A percentile compares a stretch with the other conserved stretches of the same genome.
Evolutionary conservation across 805 yeast species (phyloP).

Genomic region (Yarrowia sp.): DNA sequence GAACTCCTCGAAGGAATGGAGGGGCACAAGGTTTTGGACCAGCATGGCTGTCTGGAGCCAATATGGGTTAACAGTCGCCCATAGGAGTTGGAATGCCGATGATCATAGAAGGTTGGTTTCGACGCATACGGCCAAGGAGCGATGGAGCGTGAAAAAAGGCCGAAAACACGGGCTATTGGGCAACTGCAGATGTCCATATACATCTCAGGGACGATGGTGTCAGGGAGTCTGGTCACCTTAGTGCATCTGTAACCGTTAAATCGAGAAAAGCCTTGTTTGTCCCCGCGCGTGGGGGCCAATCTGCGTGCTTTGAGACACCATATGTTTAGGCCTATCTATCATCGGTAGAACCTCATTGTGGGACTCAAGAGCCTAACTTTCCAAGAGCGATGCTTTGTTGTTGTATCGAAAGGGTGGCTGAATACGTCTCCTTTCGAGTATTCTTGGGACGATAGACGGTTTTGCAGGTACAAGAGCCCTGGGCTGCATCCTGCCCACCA

Average conservation of each 20-base stretch:
- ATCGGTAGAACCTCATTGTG: neutral
- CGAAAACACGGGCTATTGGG: neutral
- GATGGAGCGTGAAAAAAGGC: neutral
- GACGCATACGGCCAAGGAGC: neutral
- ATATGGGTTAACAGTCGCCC: neutral
- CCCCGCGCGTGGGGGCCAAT: conserved; percentile 7
- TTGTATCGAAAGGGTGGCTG: no score
- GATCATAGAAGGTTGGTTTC: neutral
- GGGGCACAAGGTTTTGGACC: conserved; percentile 3
- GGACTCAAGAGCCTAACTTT: neutral
- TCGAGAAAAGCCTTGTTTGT: neutral
- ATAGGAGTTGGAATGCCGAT: neutral
- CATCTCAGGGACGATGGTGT: no score
- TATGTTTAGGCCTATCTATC: neutral
- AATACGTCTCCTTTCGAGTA: no score
- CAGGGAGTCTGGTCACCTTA: neutral
- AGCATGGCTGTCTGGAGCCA: neutral
- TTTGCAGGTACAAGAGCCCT: no score
- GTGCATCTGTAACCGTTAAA: neutral
- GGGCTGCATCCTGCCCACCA: no score
- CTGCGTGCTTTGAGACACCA: neutral
- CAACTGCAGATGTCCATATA: no score
- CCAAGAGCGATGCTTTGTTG: neutral
- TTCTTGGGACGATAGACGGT: no score
- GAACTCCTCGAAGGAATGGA: neutral